Base-by-base conservation (phyloP, 164 flowering plant species). In the Umbilicus rupestris region DNA sequence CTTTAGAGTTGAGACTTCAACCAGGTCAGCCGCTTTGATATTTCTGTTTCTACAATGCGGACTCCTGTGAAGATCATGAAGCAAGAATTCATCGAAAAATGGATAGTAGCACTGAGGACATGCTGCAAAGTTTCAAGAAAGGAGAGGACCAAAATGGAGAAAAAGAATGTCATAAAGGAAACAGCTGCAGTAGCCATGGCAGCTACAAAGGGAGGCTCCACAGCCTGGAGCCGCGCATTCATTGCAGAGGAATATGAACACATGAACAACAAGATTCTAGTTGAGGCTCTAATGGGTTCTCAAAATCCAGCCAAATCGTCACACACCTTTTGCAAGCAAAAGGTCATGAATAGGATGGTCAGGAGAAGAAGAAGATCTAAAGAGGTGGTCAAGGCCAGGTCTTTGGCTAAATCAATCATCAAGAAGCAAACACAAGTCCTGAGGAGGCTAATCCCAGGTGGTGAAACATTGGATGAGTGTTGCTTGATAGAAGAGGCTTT, bases 181-280 rank as follows among this genome's bases (percentile, higher is more conserved):
- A 78, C 96, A 0, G 86, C 96, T 10, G 95, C 90, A 65, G 46
- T 85, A 1, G 96, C 98, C 72, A 76, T 90, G 80, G 98, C 96
- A 60, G 82, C 85, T 2, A 66, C 85, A 1, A 78, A 81, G 72
- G 70, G 70, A 24, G 78, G 82, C 9, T 69, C 69, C 26, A 80
- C 89, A 5, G 28, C 22, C 44, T 92, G 98, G 98, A 88, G 98
- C 68, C 86, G 82, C 6, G 87, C 93, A 28, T 64, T 88, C 24
- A 78, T 90, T 26, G 68, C 79, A 42, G 67, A 74, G 4, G 77
- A 26, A 59, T 82, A 10, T 69, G 70, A 63, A n/a, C n/a, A n/a
- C n/a, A n/a, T n/a, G n/a, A n/a, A n/a, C 62, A 74, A 37, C 70
- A 58, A n/a, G 44, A 22, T 4, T 39, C 46, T 85, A 3, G 71